A percentile compares a stretch with the other conserved stretches of the same genome.
These are phyloP conservation scores for Leptodermis oblonga DNA, from an alignment of 257 asterid species.

Conservation along the genomic window DNA sequence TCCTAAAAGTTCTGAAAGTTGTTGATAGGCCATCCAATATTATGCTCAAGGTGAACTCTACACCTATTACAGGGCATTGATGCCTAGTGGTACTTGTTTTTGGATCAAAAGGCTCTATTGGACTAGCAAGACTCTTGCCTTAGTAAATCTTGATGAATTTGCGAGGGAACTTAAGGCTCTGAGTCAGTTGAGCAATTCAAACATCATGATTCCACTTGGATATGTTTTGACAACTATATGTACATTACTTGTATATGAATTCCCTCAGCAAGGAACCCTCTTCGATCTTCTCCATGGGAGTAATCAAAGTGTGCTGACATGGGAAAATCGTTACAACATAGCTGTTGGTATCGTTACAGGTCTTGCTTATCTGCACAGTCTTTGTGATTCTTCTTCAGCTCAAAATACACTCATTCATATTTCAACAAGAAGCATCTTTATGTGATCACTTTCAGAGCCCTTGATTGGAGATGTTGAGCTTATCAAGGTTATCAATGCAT, in stretches of 20 bases:
- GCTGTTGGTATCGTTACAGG: conserved; percentile 79
- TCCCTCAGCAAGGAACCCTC: conserved; percentile 55
- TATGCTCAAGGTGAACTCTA: conserved; percentile 59
- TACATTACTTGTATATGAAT: conserved; percentile 66
- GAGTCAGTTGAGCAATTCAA: conserved; percentile 40
- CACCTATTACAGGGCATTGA: conserved; percentile 67
- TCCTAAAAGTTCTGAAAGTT: not conserved
- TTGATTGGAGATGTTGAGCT: conserved; percentile 82
- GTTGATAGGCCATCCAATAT: conserved; percentile 50
- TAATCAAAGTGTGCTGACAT: conserved; percentile 35
- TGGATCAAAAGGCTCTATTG: conserved; percentile 70
- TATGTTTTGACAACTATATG: conserved; percentile 53
- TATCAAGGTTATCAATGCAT: conserved; percentile 77
- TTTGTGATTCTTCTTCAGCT: conserved; percentile 37
- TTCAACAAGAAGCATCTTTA: conserved; percentile 57
- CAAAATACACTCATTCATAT: conserved; percentile 66
- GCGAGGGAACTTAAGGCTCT: conserved; percentile 65
- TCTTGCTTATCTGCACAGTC: conserved; percentile 58
- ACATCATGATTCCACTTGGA: conserved; percentile 23
- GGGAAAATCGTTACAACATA: conserved; percentile 84
- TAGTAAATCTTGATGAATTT: conserved; percentile 61
- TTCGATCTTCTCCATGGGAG: conserved; percentile 50
- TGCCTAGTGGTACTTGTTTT: conserved; percentile 66
- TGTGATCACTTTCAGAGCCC: conserved; percentile 70
- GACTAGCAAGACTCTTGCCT: conserved; percentile 68